Evolutionary conservation across 306 rosid genomes (phyloP).

Genomic region (Cicer yamashitae): DNA sequence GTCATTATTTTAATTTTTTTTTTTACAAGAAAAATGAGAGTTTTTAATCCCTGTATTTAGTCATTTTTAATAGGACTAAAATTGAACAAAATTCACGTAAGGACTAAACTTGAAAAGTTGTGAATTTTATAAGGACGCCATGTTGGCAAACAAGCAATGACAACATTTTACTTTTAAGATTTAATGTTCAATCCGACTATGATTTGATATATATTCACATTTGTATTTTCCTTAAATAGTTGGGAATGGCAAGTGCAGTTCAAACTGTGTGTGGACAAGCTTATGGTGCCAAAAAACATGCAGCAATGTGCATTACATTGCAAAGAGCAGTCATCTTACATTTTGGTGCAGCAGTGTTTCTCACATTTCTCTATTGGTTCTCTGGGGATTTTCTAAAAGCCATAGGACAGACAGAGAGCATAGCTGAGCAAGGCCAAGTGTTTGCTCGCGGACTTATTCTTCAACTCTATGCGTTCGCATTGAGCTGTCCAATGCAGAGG

Average conservation of each 20-base stretch:
- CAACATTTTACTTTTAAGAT: no score
- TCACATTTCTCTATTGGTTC: slow-evolving; percentile 67
- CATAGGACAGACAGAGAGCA: slow-evolving; percentile 57
- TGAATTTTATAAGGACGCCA: no score
- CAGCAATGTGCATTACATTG: slow-evolving; percentile 68
- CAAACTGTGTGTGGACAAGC: slow-evolving; percentile 88
- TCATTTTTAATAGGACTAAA: no score
- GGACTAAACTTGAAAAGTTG: no score
- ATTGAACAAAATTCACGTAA: no score
- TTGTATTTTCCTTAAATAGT: slow-evolving; percentile 42
- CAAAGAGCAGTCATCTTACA: slow-evolving; percentile 74
- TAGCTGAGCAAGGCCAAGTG: slow-evolving; percentile 57
- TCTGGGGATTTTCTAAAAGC: slow-evolving; percentile 58
- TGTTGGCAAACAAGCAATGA: no score
- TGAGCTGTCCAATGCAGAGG: slow-evolving; percentile 79
- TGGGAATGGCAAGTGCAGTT: slow-evolving; percentile 85
- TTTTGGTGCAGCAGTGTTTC: slow-evolving; percentile 68
- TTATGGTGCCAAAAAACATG: slow-evolving; percentile 63
- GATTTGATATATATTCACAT: slow-evolving; percentile 2
- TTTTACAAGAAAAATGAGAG: no score
- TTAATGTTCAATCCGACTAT: neutral
- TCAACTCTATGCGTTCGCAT: slow-evolving; percentile 75
- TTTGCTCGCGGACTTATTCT: slow-evolving; percentile 64
- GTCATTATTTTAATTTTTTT: no score
- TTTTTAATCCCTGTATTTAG: no score